A percentile compares a stretch with the other conserved stretches of the same genome.
Evolutionary conservation across 2,329 filamentous ascomycete genomes (phyloP).

Genomic region (Trichoderma aggressivum): DNA sequence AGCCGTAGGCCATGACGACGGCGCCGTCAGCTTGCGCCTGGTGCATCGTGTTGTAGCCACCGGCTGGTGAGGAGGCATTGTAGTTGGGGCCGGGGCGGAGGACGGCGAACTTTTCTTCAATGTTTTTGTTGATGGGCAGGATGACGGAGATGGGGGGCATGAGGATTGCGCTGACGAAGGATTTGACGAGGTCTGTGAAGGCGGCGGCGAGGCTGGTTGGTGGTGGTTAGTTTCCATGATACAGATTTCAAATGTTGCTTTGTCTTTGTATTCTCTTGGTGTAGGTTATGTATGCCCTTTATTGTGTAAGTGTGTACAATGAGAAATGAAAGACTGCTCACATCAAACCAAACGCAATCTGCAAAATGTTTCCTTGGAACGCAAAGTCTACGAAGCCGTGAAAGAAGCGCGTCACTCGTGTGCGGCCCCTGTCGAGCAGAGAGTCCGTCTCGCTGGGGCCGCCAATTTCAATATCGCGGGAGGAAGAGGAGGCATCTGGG

Average conservation of each 20-base stretch:
- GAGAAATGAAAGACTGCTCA: conserved; percentile 33
- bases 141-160: conserved; percentile 67
- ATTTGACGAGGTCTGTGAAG: conserved; percentile 69
- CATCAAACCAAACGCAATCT: conserved; percentile 75
- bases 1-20: conserved; percentile 66
- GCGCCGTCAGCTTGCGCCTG: conserved; percentile 69
- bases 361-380: conserved; percentile 69
- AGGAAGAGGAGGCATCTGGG: not conserved
- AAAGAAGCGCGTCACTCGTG: conserved; percentile 51
- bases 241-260: not conserved
- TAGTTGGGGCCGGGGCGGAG: conserved; percentile 56
- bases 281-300: not conserved
- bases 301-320: not conserved
- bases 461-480: conserved; percentile 1
- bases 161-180: conserved; percentile 67
- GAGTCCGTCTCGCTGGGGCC: conserved; percentile 31
- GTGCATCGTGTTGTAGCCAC: conserved; percentile 67
- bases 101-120: conserved; percentile 72
- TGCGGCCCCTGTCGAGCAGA: conserved; percentile 46
- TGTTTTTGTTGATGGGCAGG: conserved; percentile 65
- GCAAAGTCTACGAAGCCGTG: conserved; percentile 69
- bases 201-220: conserved; percentile 59
- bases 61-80: conserved; percentile 37
- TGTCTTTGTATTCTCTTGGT: not conserved
- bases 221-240: not conserved